Evolutionary conservation across 345 rosid genomes (phyloP), one percentile per base, ranked within the genome.

Genomic region (Moringa oleifera): DNA sequence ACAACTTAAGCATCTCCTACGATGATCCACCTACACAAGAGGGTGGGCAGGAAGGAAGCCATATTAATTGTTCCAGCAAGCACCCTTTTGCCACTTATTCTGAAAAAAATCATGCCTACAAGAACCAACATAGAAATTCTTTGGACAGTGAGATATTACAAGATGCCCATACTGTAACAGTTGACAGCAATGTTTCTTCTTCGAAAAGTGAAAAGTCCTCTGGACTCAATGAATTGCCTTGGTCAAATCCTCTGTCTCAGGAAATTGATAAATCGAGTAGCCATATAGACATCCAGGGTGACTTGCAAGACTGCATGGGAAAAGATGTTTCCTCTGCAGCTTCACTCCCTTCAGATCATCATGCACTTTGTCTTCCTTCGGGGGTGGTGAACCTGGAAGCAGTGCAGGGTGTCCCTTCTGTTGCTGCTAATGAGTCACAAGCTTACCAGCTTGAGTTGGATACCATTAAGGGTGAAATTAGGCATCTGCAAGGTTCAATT

Each of bases 401-500:
- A 16, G 46, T 58, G 67, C 68, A 72, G 59, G 77, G 73, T 66
- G 76, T 75, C 55, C 61, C 80, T 71, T 59, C 73, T 70, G 71
- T 59, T 76, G 67, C 71, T 69, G 64, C 70, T 52, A 78, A 73
- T 36, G 97, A 86, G 64, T 67, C 80, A 59, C 81, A 82, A 73
- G 68, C 80, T 57, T 76, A 57, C 73, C 69, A 77, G 59, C 77
- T 68, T 64, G 95, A 90, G 80, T 68, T 83, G 73, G 79, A 64
- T 54, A 65, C 86, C 58, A 62, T 81, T 67, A 86, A 72, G 67
- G 71, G 65, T 70, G 92, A 88, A 23, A 72, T 88, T 51, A 69
- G 72, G 46, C 72, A 66, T 61, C 61, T 86, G 69, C 85, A 94
- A 77, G 79, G 78, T 61, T 79, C 81, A 60, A 83, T 94, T 58